Base-by-base conservation (phyloP, 306 rosid species). In the Quercus dentata region DNA sequence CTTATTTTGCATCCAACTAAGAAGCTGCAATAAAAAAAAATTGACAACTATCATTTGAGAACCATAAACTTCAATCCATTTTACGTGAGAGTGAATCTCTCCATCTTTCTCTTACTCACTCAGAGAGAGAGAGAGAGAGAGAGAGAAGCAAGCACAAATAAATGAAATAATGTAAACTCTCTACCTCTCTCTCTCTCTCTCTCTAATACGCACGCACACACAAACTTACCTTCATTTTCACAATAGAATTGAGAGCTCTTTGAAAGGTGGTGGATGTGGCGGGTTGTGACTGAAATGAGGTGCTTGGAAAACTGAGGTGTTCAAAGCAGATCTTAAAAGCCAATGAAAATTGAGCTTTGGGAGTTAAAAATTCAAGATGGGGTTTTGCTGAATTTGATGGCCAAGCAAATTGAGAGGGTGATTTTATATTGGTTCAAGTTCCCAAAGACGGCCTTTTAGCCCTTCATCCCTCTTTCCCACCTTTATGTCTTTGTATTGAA, bases 1-100 rank as follows among this genome's bases (percentile, higher is more conserved):
- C 83, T 89, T 93, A 77, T 86, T 92, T 80, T 95, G 99, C 94
- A 95, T 88, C 99, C 99, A 96, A 70, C 92, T 74, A 75, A 96
- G 85, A 80, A 96, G 90, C 99, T 96, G 89, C 88, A 84, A 71
- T 41, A n/a, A 31, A 78, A 78, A 71, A 56, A 54, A 18, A 64
- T 51, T 20, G 74, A 38, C 35, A 52, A 55, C 69, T 77, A 70
- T 19, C 23, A 17, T 74, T 15, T 74, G 73, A 15, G 69, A 13
- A 70, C 6, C 21, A 12, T 23, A 27, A 68, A 71, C 13, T 63
- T 55, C 13, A 27, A 10, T n/a, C 69, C 69, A 46, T 23, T 56
- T 12, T 44, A n/a, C 21, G 12, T 14, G 49, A 56, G 46, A 4
- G 52, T 56, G 18, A 80, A 58, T 4, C 69, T 56, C 57, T 56